Base-by-base conservation (phyloP, 495 filamentous ascomycete species). In the Neurospora terricola region DNA sequence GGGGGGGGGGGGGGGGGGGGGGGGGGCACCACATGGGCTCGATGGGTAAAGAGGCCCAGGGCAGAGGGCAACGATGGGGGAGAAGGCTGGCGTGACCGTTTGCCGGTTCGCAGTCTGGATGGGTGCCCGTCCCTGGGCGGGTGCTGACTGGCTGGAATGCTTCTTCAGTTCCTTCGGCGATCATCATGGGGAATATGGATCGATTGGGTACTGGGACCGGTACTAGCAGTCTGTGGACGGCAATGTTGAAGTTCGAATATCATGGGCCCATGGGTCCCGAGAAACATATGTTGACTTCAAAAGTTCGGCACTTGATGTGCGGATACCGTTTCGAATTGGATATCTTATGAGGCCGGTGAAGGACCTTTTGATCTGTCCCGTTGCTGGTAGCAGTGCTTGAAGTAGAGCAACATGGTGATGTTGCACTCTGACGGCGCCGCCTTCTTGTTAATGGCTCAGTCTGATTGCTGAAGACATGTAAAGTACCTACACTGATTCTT, bases 31-130 rank as follows among this genome's bases (percentile, higher is more conserved):
- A 38, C 69, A 54, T 66, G 27, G 54, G 54, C 54, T 34, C 54
- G 54, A 66, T 66, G 54, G 54, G 14, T 66, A 66, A 69, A 59
- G 72, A 72, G 71, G 42, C 76, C 72, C 78, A 75, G 77, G 75
- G 69, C 75, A 36, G 30, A 72, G 70, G 70, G 30, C 68, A 27
- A 72, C 70, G 54, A 62, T 14, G 54, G 54, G 5, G 54, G 27
- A 66, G 27, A 66, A 66, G 54, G 54, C 54, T 66, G 14, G 54
- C 54, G 54, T 66, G 27, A 66, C 27, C 54, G 54, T 66, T 66
- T 66, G 34, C 54, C 27, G 27, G 14, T 30, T 62, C 27, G 27
- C 54, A 18, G 1, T 66, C 54, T 66, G 48, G 9, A 59, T 59
- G 48, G 48, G 14, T 66, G 27, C 54, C 27, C 54, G 27, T 16